Percentiles rank a stretch among this genome's conserved stretches.
These are phyloP conservation scores for Trichoderma sp. DNA, from an alignment of 2,329 filamentous ascomycete genomes.

Conservation along the genomic window DNA sequence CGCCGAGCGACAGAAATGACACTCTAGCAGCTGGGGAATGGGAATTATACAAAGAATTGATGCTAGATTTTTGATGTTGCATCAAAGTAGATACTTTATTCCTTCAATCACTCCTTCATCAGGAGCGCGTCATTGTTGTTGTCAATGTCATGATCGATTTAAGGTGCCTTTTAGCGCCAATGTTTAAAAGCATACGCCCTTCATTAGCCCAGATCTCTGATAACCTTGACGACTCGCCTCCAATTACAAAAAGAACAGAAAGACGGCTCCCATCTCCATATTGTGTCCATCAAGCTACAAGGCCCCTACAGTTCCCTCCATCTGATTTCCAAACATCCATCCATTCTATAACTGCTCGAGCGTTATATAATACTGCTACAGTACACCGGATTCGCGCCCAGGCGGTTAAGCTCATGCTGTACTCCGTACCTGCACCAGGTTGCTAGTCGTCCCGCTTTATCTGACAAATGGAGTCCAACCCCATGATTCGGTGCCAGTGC, in stretches of 20 bases:
- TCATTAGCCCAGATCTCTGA: neutral
- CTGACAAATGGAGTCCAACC: conserved; percentile 19
- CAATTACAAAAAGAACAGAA: neutral
- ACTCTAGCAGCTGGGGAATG: too few relatives aligned
- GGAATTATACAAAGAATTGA: too few relatives aligned
- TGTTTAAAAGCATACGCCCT: neutral
- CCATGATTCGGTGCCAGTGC: conserved; percentile 39
- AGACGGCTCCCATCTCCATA: neutral
- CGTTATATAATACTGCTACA: neutral
- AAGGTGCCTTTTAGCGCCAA: neutral
- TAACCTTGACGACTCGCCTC: neutral
- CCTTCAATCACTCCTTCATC: too few relatives aligned
- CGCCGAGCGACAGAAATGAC: neutral
- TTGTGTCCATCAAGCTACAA: neutral
- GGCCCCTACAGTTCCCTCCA: neutral
- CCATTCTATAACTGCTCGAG: too few relatives aligned
- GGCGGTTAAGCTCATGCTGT: neutral
- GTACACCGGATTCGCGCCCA: neutral
- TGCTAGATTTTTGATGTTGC: neutral
- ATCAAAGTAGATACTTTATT: neutral
- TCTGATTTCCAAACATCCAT: neutral
- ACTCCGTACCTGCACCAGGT: neutral
- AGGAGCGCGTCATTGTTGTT: neutral
- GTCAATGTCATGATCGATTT: neutral
- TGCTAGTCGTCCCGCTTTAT: neutral